phyloP scores from a whole-genome alignment of 2,329 filamentous ascomycete species.

The Ophiostoma australiae region DNA sequence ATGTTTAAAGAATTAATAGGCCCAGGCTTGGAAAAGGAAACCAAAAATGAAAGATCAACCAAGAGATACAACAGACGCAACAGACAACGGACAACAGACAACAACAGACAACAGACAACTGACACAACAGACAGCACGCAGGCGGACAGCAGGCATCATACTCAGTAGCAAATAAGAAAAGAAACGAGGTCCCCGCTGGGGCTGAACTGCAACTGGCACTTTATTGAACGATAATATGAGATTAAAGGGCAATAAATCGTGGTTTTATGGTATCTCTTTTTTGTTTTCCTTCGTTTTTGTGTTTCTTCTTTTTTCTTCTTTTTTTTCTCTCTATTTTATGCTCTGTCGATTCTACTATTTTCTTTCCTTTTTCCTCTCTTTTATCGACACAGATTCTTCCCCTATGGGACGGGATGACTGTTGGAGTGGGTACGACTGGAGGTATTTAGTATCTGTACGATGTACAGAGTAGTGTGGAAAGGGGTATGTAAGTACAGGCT shows the following conservation, averaged over 20 bases:
- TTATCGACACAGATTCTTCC: neutral
- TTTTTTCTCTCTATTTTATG: neutral
- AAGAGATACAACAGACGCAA: neutral
- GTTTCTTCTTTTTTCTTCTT: neutral
- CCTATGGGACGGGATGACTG: constrained; percentile 21
- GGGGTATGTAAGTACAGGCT: constrained; percentile 18
- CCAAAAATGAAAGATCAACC: neutral
- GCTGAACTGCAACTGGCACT: constrained; percentile 21
- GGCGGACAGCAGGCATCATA: neutral
- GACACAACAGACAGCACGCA: constrained; percentile 8
- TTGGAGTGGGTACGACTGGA: constrained; percentile 23
- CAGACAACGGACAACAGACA: constrained; percentile 13
- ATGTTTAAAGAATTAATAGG: neutral
- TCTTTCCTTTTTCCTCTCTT: neutral
- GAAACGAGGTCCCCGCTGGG: constrained; percentile 21
- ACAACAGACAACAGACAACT: constrained; percentile 7
- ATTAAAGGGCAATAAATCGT: constrained; percentile 18
- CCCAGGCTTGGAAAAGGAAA: neutral
- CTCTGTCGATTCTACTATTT: neutral
- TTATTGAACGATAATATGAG: constrained; percentile 11
- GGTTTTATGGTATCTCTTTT: neutral
- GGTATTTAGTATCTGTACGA: constrained; percentile 13
- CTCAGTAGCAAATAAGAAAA: constrained; percentile 3
- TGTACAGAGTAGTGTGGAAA: neutral
- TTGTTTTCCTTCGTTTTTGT: neutral